phyloP scores from a whole-genome alignment of 768 basidiomycete species.

The Boletus huronensis region DNA sequence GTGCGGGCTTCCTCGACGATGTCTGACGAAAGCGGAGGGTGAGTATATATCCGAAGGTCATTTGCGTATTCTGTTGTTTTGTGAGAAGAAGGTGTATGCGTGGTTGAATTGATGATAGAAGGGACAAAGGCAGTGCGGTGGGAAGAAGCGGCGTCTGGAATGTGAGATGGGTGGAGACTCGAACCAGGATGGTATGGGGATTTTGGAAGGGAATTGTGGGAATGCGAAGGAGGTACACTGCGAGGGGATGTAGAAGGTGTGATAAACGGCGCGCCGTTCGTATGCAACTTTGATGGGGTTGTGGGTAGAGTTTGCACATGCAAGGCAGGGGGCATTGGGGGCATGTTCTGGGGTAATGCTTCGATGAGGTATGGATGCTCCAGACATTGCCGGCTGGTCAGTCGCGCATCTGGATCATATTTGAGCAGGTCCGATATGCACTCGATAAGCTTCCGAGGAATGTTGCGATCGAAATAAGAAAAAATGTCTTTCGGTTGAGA shows the following conservation, averaged over 20 bases:
- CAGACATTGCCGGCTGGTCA: conserved; percentile 84
- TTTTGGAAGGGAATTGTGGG: conserved; percentile 40
- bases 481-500: conserved; percentile 62
- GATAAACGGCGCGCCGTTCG: conserved; percentile 36
- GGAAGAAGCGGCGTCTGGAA: conserved; percentile 48
- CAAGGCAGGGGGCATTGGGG: conserved; percentile 56
- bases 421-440: conserved; percentile 89
- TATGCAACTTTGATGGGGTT: conserved; percentile 36
- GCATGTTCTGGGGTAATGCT: conserved; percentile 63
- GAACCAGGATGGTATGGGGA: conserved; percentile 38
- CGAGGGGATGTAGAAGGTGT: conserved; percentile 42
- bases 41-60: conserved; percentile 34
- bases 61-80: conserved; percentile 35
- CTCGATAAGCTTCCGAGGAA: conserved; percentile 80
- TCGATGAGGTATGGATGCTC: conserved; percentile 88
- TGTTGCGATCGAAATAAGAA: conserved; percentile 70
- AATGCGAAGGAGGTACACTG: conserved; percentile 47
- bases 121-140: conserved; percentile 54
- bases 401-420: conserved; percentile 84
- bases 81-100: conserved; percentile 30
- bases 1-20: conserved; percentile 29
- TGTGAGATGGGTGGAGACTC: conserved; percentile 37
- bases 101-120: conserved; percentile 31
- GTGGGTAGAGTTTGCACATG: conserved; percentile 39
- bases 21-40: conserved; percentile 31